phyloP scores from a whole-genome alignment of 1,284 basidiomycete species.

The Phylloboletellus chloephorus region DNA sequence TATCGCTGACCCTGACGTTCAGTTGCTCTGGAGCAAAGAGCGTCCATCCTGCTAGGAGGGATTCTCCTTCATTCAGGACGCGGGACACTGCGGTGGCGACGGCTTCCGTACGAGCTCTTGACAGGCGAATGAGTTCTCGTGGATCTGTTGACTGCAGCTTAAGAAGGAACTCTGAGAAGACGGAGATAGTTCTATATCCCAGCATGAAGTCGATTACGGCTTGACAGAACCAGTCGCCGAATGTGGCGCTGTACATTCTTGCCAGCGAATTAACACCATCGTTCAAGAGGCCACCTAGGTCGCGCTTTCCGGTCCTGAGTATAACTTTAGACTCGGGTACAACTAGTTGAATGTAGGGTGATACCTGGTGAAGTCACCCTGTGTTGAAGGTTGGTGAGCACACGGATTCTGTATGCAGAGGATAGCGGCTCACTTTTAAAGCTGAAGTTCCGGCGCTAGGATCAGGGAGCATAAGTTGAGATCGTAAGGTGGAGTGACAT shows the following conservation, averaged over 20 bases:
- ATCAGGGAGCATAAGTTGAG: slow-evolving; percentile 10
- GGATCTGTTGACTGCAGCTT: slow-evolving; percentile 87
- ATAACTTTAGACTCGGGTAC: slow-evolving; percentile 10
- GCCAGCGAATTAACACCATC: slow-evolving; percentile 91
- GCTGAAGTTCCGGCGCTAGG: slow-evolving; percentile 82
- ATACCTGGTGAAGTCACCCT: slow-evolving; percentile 91
- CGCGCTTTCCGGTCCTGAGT: slow-evolving; percentile 84
- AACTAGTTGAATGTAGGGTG: background rate
- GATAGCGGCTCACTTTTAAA: slow-evolving; percentile 58
- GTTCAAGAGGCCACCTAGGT: slow-evolving; percentile 85
- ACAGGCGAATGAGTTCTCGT: slow-evolving; percentile 79
- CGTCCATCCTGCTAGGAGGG: slow-evolving; percentile 84
- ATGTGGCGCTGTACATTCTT: slow-evolving; percentile 80
- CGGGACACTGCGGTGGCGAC: slow-evolving; percentile 82
- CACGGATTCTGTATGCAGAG: background rate
- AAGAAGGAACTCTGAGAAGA: slow-evolving; percentile 88
- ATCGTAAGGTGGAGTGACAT: background rate
- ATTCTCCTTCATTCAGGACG: slow-evolving; percentile 78
- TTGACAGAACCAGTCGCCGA: slow-evolving; percentile 95
- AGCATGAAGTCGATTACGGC: slow-evolving; percentile 91
- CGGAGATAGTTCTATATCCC: slow-evolving; percentile 77
- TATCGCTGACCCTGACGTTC: slow-evolving; percentile 65
- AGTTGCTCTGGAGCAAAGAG: slow-evolving; percentile 79
- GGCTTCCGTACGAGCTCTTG: slow-evolving; percentile 83
- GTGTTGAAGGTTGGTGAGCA: slow-evolving; percentile 9